Percentiles rank a stretch among this genome's conserved stretches.
Conservation (phyloP, 208 protist species). For the Leishmania aethiopica region DNA sequence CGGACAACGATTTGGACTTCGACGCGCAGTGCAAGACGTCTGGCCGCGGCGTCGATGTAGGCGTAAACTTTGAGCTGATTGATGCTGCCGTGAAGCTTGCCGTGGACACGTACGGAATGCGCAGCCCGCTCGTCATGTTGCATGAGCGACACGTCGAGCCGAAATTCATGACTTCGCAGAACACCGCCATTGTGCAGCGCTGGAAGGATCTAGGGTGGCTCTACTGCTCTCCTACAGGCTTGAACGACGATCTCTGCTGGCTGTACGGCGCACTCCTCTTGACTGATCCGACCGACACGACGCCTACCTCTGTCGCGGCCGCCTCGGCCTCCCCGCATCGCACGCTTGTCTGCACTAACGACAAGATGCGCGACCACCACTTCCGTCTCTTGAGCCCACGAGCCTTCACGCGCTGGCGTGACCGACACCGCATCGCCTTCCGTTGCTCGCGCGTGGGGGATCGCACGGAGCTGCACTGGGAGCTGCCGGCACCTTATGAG, state of each 20-base stretch:
- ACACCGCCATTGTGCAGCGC: slow-evolving; percentile 34
- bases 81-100: slow-evolving; percentile 52
- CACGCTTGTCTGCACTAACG: slow-evolving; percentile 76
- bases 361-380: slow-evolving; percentile 86
- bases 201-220: slow-evolving; percentile 52
- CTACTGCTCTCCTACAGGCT: slow-evolving; percentile 55
- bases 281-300: slow-evolving; percentile 43
- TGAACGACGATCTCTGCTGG: slow-evolving; percentile 88
- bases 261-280: slow-evolving; percentile 67
- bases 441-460: slow-evolving; percentile 44
- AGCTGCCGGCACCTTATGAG: slow-evolving; percentile 49
- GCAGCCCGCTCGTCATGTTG: slow-evolving; percentile 67
- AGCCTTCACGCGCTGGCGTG: slow-evolving; percentile 74
- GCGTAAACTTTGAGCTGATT: slow-evolving; percentile 68
- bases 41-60: slow-evolving; percentile 53
- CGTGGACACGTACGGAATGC: slow-evolving; percentile 37
- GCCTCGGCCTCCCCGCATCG: slow-evolving; percentile 16
- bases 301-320: not conserved
- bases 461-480: slow-evolving; percentile 45
- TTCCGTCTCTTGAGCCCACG: slow-evolving; percentile 73
- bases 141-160: slow-evolving; percentile 75
- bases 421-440: slow-evolving; percentile 72
- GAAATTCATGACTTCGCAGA: slow-evolving; percentile 37
- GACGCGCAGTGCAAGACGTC: slow-evolving; percentile 28
- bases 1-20: slow-evolving; percentile 33